Evolutionary conservation across 352 stramenopile genomes (phyloP).

Genomic region (Discostella stelligera): DNA sequence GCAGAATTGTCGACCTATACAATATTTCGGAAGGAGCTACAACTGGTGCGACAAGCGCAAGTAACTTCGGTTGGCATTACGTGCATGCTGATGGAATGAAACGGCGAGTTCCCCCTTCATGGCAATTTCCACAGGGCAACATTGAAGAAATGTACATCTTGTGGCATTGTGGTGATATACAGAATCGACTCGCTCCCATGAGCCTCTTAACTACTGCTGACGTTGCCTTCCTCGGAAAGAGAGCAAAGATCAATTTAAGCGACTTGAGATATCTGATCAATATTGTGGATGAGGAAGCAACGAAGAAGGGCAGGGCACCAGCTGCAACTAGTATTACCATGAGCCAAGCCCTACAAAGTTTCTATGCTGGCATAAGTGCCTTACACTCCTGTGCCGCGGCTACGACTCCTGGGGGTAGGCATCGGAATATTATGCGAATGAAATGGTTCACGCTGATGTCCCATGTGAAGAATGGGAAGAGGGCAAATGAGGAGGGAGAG

Average conservation of each 20-base stretch:
- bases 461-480: constrained; percentile 3
- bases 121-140: constrained; percentile 21
- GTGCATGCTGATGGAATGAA: constrained; percentile 12
- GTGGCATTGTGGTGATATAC: constrained; percentile 27
- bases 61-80: constrained; percentile 11
- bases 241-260: constrained; percentile 11
- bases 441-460: constrained; percentile 29
- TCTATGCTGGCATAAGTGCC: constrained; percentile 5
- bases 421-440: constrained; percentile 18
- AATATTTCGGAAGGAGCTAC: not conserved
- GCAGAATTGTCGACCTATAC: not conserved
- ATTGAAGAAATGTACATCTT: constrained; percentile 34
- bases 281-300: constrained; percentile 16
- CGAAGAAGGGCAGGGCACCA: constrained; percentile 3
- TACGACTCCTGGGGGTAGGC: constrained; percentile 16
- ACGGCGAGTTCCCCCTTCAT: constrained; percentile 12
- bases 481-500: not conserved
- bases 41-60: not conserved
- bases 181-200: constrained; percentile 28
- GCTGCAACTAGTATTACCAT: constrained; percentile 10
- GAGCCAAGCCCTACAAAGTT: not conserved
- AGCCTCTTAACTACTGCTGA: constrained; percentile 19
- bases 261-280: constrained; percentile 14
- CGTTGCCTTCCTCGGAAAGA: constrained; percentile 24
- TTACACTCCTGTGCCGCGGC: constrained; percentile 6